phyloP scores from a whole-genome alignment of 2,329 filamentous ascomycete species.

The Fusarium redolens region DNA sequence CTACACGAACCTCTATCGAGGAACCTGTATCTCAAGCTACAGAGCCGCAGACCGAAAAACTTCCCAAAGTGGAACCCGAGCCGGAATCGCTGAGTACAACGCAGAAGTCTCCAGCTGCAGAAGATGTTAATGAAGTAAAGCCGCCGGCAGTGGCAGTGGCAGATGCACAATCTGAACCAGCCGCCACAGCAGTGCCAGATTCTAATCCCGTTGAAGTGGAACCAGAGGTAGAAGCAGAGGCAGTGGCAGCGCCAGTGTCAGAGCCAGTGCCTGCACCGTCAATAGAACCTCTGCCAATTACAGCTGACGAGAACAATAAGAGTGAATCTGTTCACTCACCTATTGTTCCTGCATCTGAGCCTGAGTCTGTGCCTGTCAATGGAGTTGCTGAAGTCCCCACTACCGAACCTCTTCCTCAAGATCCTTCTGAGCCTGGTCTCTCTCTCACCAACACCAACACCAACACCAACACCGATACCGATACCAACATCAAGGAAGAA shows the following conservation, averaged over 20 bases:
- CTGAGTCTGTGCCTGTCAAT: constrained; percentile 21
- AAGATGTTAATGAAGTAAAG: neutral
- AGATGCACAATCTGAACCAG: constrained; percentile 11
- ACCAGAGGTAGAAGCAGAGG: neutral
- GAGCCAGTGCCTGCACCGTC: neutral
- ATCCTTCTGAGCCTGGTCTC: constrained; percentile 2
- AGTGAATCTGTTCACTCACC: constrained; percentile 21
- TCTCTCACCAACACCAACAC: neutral
- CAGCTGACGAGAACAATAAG: constrained; percentile 7
- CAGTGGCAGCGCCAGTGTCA: neutral
- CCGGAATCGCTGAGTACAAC: constrained; percentile 12
- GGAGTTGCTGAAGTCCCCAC: neutral
- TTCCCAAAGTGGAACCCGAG: constrained; percentile 38
- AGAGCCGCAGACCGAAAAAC: constrained; percentile 30
- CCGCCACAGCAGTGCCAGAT: constrained; percentile 3
- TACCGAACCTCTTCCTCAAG: constrained; percentile 10
- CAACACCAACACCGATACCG: constrained; percentile 5
- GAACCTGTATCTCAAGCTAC: constrained; percentile 28
- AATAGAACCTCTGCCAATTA: neutral
- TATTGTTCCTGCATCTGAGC: constrained; percentile 8
- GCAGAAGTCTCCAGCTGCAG: constrained; percentile 11
- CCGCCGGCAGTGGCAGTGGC: neutral
- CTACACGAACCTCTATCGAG: constrained; percentile 28
- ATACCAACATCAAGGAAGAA: constrained; percentile 29
- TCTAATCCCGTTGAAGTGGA: neutral